These are phyloP conservation scores for Ophiostoma ulmi DNA, from an alignment of 2,329 filamentous ascomycete genomes.

Conservation along the genomic window DNA sequence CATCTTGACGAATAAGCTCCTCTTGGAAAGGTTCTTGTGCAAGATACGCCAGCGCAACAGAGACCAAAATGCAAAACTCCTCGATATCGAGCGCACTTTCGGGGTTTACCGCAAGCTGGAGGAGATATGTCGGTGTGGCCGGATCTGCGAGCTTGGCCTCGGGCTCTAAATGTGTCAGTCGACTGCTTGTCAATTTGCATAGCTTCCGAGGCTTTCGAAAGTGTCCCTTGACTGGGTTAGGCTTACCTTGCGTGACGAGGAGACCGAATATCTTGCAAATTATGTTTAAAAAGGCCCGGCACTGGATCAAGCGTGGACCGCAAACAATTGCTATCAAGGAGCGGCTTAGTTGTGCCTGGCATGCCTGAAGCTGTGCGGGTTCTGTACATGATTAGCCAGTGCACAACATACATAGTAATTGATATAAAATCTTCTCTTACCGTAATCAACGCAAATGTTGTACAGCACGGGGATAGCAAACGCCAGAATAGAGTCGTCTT, in stretches of 20 bases:
- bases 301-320: slow-evolving; percentile 41
- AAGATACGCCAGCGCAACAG: slow-evolving; percentile 53
- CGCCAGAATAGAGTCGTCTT: slow-evolving; percentile 44
- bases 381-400: slow-evolving; percentile 37
- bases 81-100: slow-evolving; percentile 45
- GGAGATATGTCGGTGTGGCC: slow-evolving; percentile 45
- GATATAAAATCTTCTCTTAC: neutral
- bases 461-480: slow-evolving; percentile 57
- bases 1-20: slow-evolving; percentile 39
- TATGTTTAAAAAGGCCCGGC: slow-evolving; percentile 44
- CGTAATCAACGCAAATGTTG: slow-evolving; percentile 60
- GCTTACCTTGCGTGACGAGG: slow-evolving; percentile 45
- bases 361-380: slow-evolving; percentile 53
- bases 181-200: neutral
- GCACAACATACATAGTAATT: slow-evolving; percentile 5
- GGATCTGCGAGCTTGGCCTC: slow-evolving; percentile 44
- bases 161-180: slow-evolving; percentile 33
- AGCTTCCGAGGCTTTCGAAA: neutral
- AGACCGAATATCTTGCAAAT: slow-evolving; percentile 54
- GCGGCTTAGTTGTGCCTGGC: slow-evolving; percentile 46
- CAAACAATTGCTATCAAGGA: slow-evolving; percentile 48
- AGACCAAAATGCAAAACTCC: slow-evolving; percentile 49
- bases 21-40: slow-evolving; percentile 49
- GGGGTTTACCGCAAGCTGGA: slow-evolving; percentile 44
- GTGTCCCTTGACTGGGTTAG: neutral